phyloP scores from a whole-genome alignment of 2,329 filamentous ascomycete species.

The Alternaria viburni region DNA sequence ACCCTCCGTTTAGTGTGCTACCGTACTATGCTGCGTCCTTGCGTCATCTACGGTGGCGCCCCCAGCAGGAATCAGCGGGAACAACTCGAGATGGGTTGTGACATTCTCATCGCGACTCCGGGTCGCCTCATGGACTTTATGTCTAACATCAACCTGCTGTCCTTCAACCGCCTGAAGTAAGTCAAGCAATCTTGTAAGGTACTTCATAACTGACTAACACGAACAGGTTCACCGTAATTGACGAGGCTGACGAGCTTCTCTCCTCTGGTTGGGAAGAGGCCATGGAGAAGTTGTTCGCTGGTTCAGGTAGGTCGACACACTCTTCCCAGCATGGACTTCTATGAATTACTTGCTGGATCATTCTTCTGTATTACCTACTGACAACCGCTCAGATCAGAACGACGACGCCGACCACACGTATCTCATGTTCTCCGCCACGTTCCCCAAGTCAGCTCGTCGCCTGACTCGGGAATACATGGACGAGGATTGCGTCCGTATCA shows the following conservation, averaged over 20 bases:
- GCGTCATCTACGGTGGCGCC: constrained; percentile 85
- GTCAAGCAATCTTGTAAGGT: constrained; percentile 29
- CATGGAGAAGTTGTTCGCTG: constrained; percentile 76
- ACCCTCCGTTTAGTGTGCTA: constrained; percentile 69
- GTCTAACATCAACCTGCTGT: constrained; percentile 70
- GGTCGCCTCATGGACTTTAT: constrained; percentile 89
- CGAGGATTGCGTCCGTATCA: constrained; percentile 76
- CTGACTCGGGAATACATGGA: constrained; percentile 79
- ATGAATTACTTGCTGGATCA: background rate
- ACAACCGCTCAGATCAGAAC: constrained; percentile 66
- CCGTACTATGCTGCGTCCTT: constrained; percentile 90
- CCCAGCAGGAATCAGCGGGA: constrained; percentile 72
- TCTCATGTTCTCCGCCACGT: constrained; percentile 94
- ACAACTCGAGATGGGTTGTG: constrained; percentile 82
- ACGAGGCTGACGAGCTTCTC: constrained; percentile 95
- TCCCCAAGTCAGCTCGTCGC: constrained; percentile 78
- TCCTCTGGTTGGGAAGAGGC: constrained; percentile 78
- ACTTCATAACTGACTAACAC: background rate
- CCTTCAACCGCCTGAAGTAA: constrained; percentile 77
- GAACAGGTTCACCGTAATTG: constrained; percentile 57
- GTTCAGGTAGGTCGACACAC: constrained; percentile 68
- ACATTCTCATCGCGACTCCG: constrained; percentile 85
- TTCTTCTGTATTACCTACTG: constrained; percentile 9
- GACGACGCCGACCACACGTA: constrained; percentile 72
- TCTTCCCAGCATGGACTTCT: background rate